Percentiles rank a stretch among this genome's conserved stretches.
Conservation (phyloP, 345 rosid genomes). For the Dovyalis caffra region DNA sequence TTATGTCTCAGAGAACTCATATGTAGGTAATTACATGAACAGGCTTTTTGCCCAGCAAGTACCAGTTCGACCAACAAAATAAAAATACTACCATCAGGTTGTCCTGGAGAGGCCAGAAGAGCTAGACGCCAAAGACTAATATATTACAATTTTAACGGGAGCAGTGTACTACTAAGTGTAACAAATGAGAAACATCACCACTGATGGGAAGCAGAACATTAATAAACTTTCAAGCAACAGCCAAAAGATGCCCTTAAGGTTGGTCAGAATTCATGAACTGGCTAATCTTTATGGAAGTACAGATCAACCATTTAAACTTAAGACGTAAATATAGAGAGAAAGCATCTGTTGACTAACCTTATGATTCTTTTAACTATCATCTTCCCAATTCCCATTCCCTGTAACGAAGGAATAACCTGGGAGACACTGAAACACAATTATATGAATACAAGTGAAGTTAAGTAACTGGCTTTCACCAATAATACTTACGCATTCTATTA, state of each 20-base stretch:
- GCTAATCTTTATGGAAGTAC: background rate
- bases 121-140: background rate
- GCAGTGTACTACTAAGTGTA: background rate
- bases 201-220: too few relatives aligned
- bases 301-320: background rate
- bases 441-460: conserved; percentile 15
- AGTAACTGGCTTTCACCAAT: background rate
- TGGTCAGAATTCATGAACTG: background rate
- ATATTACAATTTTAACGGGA: background rate
- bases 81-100: background rate
- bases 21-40: too few relatives aligned
- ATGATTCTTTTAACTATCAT: conserved; percentile 64
- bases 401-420: conserved; percentile 77
- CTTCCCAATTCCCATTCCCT: conserved; percentile 72
- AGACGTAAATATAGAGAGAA: background rate
- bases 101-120: background rate
- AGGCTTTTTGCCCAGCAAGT: too few relatives aligned
- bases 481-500: too few relatives aligned
- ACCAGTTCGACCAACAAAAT: too few relatives aligned
- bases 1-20: too few relatives aligned
- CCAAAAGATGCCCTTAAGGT: too few relatives aligned
- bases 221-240: too few relatives aligned
- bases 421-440: conserved; percentile 45
- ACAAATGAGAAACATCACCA: background rate
- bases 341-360: conserved; percentile 49